A percentile compares a stretch with the other conserved stretches of the same genome.
Conservation (phyloP, 805 yeast genomes). For the Wickerhamiella sergipiensis region DNA sequence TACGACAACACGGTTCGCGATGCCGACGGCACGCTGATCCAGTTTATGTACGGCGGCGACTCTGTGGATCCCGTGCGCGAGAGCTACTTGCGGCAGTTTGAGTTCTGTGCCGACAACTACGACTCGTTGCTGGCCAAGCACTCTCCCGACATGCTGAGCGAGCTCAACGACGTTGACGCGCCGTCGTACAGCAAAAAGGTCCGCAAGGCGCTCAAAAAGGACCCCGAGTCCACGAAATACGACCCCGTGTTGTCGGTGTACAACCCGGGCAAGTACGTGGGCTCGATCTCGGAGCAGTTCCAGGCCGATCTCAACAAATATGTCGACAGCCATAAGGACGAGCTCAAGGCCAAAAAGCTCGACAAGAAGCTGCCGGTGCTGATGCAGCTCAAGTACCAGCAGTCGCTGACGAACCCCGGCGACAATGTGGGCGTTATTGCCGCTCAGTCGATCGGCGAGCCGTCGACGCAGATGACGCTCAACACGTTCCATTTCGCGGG, state of each 20-base stretch:
- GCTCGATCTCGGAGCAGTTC: conserved; percentile 85
- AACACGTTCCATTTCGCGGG: conserved; percentile 98
- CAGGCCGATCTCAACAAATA: conserved; percentile 61
- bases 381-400: conserved; percentile 97
- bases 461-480: conserved; percentile 97
- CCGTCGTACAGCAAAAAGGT: conserved; percentile 68
- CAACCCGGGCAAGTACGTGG: conserved; percentile 82
- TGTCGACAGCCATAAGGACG: conserved; percentile 38
- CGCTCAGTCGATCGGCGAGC: conserved; percentile 97
- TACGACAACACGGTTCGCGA: conserved; percentile 95
- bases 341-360: conserved; percentile 43
- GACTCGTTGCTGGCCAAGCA: conserved; percentile 75
- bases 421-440: conserved; percentile 98
- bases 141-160: conserved; percentile 59
- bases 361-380: conserved; percentile 83
- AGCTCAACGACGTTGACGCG: conserved; percentile 77
- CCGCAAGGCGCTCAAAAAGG: conserved; percentile 48
- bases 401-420: conserved; percentile 89
- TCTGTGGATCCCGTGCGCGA: conserved; percentile 88
- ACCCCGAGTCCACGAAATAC: conserved; percentile 41
- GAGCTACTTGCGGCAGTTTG: conserved; percentile 84
- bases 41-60: conserved; percentile 96
- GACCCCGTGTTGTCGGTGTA: conserved; percentile 81
- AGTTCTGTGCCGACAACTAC: conserved; percentile 85
- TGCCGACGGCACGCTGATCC: conserved; percentile 84